Percentiles rank a stretch among this genome's conserved stretches.
These are phyloP conservation scores for Oleoguttula mirabilis DNA, from an alignment of 495 filamentous ascomycete species.

Conservation along the genomic window DNA sequence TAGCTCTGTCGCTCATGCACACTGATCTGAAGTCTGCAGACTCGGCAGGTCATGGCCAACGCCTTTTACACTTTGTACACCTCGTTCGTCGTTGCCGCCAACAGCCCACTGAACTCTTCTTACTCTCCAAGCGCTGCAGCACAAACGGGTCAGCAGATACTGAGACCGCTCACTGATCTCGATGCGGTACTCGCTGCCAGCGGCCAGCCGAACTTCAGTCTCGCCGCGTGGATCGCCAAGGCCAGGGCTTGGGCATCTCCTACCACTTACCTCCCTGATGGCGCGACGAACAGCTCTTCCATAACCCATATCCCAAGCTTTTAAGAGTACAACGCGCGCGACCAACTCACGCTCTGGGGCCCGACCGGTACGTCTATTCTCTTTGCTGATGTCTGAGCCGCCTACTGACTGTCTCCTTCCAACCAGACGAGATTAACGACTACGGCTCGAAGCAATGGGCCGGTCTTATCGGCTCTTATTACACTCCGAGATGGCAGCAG, in stretches of 20 bases:
- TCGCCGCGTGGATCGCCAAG: conserved; percentile 34
- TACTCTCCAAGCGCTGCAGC: conserved; percentile 15
- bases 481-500: conserved; percentile 37
- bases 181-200: conserved; percentile 38
- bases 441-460: conserved; percentile 42
- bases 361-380: too few species aligned
- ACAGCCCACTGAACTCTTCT: conserved; percentile 17
- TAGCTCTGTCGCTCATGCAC: too few species aligned
- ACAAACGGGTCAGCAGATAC: conserved; percentile 24
- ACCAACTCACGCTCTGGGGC: conserved; percentile 45
- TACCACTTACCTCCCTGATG: neutral
- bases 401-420: conserved; percentile 28
- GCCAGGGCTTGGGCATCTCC: conserved; percentile 30
- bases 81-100: conserved; percentile 31
- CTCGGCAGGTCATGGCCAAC: conserved; percentile 37
- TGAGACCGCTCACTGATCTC: conserved; percentile 30
- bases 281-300: conserved; percentile 15
- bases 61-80: conserved; percentile 34
- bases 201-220: conserved; percentile 29
- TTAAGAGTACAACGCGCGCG: conserved; percentile 41
- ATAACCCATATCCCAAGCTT: conserved; percentile 24
- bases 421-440: conserved; percentile 39
- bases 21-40: too few species aligned
- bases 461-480: conserved; percentile 39
- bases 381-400: neutral